Base-by-base conservation (phyloP, 1,139 yeast species). In the Yamadazyma atlantica region DNA sequence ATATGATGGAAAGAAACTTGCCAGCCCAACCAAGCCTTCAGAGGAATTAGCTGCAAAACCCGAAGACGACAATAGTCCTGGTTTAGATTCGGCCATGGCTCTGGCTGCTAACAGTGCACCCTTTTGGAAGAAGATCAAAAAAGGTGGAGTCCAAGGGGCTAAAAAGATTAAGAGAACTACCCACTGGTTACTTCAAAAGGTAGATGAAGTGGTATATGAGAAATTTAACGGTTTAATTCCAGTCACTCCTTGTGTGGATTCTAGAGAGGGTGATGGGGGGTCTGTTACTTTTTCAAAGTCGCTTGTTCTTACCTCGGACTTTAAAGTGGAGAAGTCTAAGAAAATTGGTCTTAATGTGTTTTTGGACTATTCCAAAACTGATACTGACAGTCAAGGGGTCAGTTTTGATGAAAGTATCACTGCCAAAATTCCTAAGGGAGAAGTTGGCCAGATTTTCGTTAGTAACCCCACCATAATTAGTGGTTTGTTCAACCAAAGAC, bases 191-290 rank as follows among this genome's bases (percentile, higher is more conserved):
- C 28, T 38, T 9, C 48, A 40, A 29, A 41, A 41, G 29, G 38
- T 41, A 13, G 36, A 35, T 14, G 19, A 17, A 7, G 8, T 35
- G 4, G 33, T 22, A 15, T 31, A 33, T 4, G 36, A 44, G 21
- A 16, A 32, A 12, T 16, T 40, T 1, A 38, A 38, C 1, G 47
- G 38, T 9, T 24, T 35, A 10, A n/a, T 46, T 7, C 50, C 52
- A 10, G 37, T 46, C 1, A 43, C 42, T 8, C 45, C 49, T 2
- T 49, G 53, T 38, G 25, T 49, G 4, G 50, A 46, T 33, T 37
- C 45, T 3, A 35, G 43, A 1, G 28, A 34, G 13, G 50, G 49
- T 8, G 49, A 41, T 34, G 51, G 51, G 2, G 53, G 51, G 1
- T 36, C 48, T 1, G 30, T 49, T 5, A 17, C 42, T 17, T 38